Evolutionary conservation across 768 basidiomycete species (phyloP), one percentile per base, ranked within the genome.

Genomic region (Naganishia onofrii): DNA sequence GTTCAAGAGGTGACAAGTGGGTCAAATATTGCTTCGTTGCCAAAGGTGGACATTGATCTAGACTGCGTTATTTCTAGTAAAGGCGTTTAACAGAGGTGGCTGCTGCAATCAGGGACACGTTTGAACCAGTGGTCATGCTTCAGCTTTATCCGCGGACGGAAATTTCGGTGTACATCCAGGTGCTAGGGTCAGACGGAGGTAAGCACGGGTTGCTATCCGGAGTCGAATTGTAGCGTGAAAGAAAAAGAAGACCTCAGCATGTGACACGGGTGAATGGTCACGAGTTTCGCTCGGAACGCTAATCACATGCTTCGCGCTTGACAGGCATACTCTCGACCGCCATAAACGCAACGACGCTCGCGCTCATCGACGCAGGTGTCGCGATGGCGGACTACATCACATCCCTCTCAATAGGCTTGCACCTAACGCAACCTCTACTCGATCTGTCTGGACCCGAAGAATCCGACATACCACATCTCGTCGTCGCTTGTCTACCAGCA

Each of bases 341-440:
- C 73, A 91, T 99, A 76, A 99, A 98, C 78, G 94, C 89, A 38
- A 93, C 93, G 3, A 96, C 93, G 7, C 86, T 99, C 51, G 93
- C 95, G 0, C 86, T 99, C 34, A 87, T 91, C 74, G 88, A 86
- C 64, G 93, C 94, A 6, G 96, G 96, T 0, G 89, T 99, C 28
- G 90, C 96, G 0, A 84, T 97, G 74, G 81, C 87, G 64, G 94
- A 97, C 83, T 93, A 95, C 78, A 88, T 96, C 66, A 92, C 91
- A 70, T 91, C 94, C 8, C 85, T 96, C 64, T 89, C 91, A 2
- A 88, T 91, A 53, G 94, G 93, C 9, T 89, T 93, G 51, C 89
- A 94, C 79, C 88, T 82, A 29, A 79, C 77, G 21, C 77, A 82
- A 70, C 88, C 92, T 1, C 83, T 99, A 68, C 85, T 98, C 48